These are phyloP conservation scores for Claviceps humidiphila DNA, from an alignment of 2,329 filamentous ascomycete species.

Conservation along the genomic window DNA sequence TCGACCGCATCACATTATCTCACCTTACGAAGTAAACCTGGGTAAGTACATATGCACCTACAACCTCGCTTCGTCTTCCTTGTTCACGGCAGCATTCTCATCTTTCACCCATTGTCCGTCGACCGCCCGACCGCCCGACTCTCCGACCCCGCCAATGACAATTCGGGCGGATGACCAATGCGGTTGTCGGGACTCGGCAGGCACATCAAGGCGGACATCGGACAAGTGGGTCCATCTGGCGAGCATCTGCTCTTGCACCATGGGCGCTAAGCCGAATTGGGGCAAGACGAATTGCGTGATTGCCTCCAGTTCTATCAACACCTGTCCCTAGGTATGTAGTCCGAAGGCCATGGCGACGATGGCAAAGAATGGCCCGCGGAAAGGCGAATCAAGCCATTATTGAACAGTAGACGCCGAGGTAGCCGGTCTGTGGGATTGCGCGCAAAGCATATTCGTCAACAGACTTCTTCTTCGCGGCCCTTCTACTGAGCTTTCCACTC, in stretches of 20 bases:
- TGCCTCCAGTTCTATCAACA: conserved; percentile 22
- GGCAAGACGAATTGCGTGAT: conserved; percentile 27
- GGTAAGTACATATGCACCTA: too few species aligned
- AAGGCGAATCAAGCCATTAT: background rate
- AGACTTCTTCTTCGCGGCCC: background rate
- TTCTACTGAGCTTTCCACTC: background rate
- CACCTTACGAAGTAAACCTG: too few species aligned
- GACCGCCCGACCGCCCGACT: too few species aligned
- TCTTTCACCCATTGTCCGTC: too few species aligned
- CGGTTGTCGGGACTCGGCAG: conserved; percentile 4
- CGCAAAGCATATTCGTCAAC: background rate
- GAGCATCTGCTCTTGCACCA: conserved; percentile 13
- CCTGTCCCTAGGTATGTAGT: conserved; percentile 10
- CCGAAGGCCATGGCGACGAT: conserved; percentile 1
- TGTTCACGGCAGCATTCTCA: too few species aligned
- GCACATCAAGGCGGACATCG: conserved; percentile 5
- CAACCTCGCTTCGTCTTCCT: too few species aligned
- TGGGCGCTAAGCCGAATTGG: conserved; percentile 17
- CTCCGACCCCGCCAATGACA: conserved; percentile 1
- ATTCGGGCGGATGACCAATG: background rate
- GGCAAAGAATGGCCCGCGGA: background rate
- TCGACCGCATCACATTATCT: too few species aligned
- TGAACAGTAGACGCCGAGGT: background rate
- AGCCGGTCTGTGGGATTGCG: background rate
- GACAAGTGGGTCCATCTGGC: conserved; percentile 7